Conservation (phyloP, 2,329 filamentous ascomycete genomes). For the Chalaropsis thielavioides region DNA sequence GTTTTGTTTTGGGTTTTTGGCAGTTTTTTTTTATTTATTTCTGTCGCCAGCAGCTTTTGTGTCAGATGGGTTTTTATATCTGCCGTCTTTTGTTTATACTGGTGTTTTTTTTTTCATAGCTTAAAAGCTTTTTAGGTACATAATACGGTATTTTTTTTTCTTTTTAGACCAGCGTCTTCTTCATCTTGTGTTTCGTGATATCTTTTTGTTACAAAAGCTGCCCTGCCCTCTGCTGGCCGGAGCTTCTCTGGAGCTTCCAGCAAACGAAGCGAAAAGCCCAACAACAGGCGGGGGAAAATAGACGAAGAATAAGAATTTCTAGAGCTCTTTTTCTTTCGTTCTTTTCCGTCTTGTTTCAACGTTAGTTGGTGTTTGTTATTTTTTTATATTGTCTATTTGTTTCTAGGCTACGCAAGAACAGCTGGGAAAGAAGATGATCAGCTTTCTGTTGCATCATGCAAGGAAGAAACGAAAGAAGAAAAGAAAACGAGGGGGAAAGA, state of each 20-base stretch:
- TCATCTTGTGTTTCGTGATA: too few relatives aligned
- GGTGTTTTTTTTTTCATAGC: background rate
- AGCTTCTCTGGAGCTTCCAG: background rate
- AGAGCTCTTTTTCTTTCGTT: background rate
- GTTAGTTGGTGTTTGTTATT: background rate
- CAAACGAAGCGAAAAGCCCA: too few relatives aligned
- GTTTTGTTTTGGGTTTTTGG: background rate
- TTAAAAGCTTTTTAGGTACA: background rate
- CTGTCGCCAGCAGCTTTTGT: background rate
- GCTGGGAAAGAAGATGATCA: too few relatives aligned
- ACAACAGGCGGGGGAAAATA: too few relatives aligned
- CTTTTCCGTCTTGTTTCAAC: background rate
- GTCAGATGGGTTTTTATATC: background rate
- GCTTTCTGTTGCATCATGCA: background rate
- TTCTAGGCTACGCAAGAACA: too few relatives aligned
- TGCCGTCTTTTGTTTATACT: background rate
- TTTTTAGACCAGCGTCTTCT: background rate
- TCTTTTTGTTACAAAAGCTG: too few relatives aligned
- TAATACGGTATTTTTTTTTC: background rate
- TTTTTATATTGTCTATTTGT: background rate
- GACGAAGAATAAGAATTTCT: background rate
- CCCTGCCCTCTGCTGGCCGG: background rate
- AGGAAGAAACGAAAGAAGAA: background rate
- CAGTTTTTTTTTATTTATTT: background rate
- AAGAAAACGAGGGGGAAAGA: too few relatives aligned